Percentiles rank a stretch among this genome's conserved stretches.
Evolutionary conservation across 192 early-diverging fungal species (phyloP).

Genomic region (Coemansia sp.): DNA sequence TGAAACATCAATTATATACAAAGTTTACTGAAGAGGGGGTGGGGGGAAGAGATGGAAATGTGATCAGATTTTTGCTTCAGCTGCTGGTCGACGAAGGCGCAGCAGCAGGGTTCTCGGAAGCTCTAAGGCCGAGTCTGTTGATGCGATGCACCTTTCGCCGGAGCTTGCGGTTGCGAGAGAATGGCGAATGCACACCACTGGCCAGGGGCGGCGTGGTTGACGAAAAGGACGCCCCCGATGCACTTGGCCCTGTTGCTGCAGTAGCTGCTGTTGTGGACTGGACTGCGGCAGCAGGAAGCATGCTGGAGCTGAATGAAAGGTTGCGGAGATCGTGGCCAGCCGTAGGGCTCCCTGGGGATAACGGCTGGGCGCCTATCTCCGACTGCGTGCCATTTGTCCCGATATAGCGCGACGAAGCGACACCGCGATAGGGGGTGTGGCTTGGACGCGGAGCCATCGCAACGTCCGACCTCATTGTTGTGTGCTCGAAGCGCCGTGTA

Average conservation of each 20-base stretch:
- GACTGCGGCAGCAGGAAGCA: neutral
- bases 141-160: constrained; percentile 53
- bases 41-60: neutral
- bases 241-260: neutral
- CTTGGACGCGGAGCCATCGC: constrained; percentile 35
- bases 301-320: constrained; percentile 21
- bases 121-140: constrained; percentile 8
- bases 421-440: constrained; percentile 8
- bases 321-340: constrained; percentile 13
- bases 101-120: neutral
- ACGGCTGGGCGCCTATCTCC: constrained; percentile 7
- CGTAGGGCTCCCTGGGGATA: constrained; percentile 22
- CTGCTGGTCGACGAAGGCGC: neutral
- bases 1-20: neutral
- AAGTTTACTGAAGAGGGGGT: too few species aligned
- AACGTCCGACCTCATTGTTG: constrained; percentile 69
- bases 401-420: constrained; percentile 8
- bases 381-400: constrained; percentile 9
- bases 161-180: constrained; percentile 44
- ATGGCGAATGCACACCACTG: constrained; percentile 46
- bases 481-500: constrained; percentile 78
- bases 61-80: neutral
- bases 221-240: constrained; percentile 20
- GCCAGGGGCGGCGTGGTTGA: constrained; percentile 36
- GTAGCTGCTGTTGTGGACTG: neutral